A percentile compares a stretch with the other conserved stretches of the same genome.
phyloP scores from a whole-genome alignment of 2,329 filamentous ascomycete species.

The Emydomyces testavorans region DNA sequence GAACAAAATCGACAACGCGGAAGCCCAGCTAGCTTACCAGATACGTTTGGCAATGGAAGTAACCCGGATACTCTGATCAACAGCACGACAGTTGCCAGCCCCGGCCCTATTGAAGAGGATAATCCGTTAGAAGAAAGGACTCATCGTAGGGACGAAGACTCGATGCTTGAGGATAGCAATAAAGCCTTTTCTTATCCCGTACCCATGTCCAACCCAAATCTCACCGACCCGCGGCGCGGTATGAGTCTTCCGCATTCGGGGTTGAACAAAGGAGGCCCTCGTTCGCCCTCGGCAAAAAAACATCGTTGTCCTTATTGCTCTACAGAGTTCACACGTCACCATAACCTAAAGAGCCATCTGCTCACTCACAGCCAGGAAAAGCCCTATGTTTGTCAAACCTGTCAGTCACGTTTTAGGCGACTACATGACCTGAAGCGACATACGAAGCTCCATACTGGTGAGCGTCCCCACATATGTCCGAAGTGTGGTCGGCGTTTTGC shows the following conservation, averaged over 20 bases:
- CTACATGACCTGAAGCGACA: conserved; percentile 93
- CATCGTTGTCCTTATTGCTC: conserved; percentile 95
- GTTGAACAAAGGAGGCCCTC: conserved; percentile 46
- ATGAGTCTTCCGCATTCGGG: conserved; percentile 49
- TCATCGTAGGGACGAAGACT: conserved; percentile 27
- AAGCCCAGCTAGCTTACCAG: conserved; percentile 21
- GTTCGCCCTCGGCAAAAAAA: conserved; percentile 69
- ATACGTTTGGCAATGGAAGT: conserved; percentile 42
- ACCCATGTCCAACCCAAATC: conserved; percentile 37
- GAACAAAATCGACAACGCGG: conserved; percentile 8
- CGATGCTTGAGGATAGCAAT: conserved; percentile 33
- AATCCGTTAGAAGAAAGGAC: conserved; percentile 34
- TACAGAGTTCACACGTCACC: conserved; percentile 92
- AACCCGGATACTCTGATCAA: conserved; percentile 42
- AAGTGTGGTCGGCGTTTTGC: conserved; percentile 94
- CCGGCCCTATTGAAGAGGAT: conserved; percentile 37
- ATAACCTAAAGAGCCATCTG: conserved; percentile 94
- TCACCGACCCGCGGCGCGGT: conserved; percentile 44
- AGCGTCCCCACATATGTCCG: conserved; percentile 86
- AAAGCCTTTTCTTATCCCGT: conserved; percentile 55
- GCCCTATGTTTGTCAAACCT: conserved; percentile 88
- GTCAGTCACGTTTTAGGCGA: conserved; percentile 79
- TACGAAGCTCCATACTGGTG: conserved; percentile 90
- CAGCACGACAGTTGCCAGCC: conserved; percentile 39
- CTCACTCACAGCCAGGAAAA: conserved; percentile 98